phyloP scores from a whole-genome alignment of 176 grass and related monocot genomes.

The maize (Zea mays) region Zm-B73-REFERENCE-NAM-5.0 NC_050097.1:205531501-205532000 shows the following conservation, averaged over 20 bases:
- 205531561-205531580: slow-evolving; percentile 28
- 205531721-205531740: slow-evolving; percentile 58
- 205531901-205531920: slow-evolving; percentile 49
- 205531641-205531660: slow-evolving; percentile 40
- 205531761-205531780: slow-evolving; percentile 52
- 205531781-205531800: slow-evolving; percentile 41
- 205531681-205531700: slow-evolving; percentile 54
- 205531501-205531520: slow-evolving; percentile 44
- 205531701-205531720: slow-evolving; percentile 62
- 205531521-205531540: slow-evolving; percentile 59
- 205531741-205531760: slow-evolving; percentile 47
- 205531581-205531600: slow-evolving; percentile 26
- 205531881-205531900: slow-evolving; percentile 63
- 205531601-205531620: slow-evolving; percentile 15
- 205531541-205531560: slow-evolving; percentile 69
- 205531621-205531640: slow-evolving; percentile 40
- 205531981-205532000: neutral
- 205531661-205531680: slow-evolving; percentile 34
- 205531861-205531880: slow-evolving; percentile 54
- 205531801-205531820: slow-evolving; percentile 43
- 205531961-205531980: slow-evolving; percentile 20
- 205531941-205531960: slow-evolving; percentile 56
- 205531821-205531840: slow-evolving; percentile 49
- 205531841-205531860: slow-evolving; percentile 37
- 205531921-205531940: slow-evolving; percentile 59